Conservation (phyloP, 2,329 filamentous ascomycete genomes). For the Aspergillus unguis region DNA sequence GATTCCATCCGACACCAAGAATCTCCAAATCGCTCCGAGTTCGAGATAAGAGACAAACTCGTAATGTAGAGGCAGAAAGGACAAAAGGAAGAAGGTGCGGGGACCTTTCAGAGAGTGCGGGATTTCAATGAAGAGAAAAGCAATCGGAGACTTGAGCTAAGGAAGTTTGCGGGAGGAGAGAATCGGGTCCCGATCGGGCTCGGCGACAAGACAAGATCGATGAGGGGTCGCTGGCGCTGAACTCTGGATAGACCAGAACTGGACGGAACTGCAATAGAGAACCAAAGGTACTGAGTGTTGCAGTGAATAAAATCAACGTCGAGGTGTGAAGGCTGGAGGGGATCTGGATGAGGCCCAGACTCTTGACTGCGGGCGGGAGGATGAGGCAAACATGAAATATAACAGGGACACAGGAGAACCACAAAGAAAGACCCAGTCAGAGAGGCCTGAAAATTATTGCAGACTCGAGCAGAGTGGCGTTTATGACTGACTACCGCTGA, state of each 20-base stretch:
- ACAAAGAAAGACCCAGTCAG: constrained; percentile 3
- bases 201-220: constrained; percentile 16
- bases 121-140: constrained; percentile 17
- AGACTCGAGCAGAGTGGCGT: constrained; percentile 14
- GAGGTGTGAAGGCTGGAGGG: neutral
- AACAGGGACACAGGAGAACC: constrained; percentile 10
- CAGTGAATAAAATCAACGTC: neutral
- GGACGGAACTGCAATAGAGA: neutral
- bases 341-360: neutral
- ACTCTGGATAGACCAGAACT: neutral
- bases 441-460: neutral
- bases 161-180: constrained; percentile 35
- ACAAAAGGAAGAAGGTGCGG: constrained; percentile 12
- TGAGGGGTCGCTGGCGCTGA: constrained; percentile 11
- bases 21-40: constrained; percentile 13
- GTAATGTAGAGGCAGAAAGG: neutral
- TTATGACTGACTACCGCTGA: constrained; percentile 19
- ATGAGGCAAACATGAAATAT: neutral
- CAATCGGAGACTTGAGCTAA: constrained; percentile 30
- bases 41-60: neutral
- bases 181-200: constrained; percentile 21
- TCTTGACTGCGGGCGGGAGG: neutral
- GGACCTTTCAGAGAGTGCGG: constrained; percentile 10
- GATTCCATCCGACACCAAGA: constrained; percentile 35
- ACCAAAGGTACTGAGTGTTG: neutral